Conservation (phyloP, 768 basidiomycete genomes). For the Russula olivacea region DNA sequence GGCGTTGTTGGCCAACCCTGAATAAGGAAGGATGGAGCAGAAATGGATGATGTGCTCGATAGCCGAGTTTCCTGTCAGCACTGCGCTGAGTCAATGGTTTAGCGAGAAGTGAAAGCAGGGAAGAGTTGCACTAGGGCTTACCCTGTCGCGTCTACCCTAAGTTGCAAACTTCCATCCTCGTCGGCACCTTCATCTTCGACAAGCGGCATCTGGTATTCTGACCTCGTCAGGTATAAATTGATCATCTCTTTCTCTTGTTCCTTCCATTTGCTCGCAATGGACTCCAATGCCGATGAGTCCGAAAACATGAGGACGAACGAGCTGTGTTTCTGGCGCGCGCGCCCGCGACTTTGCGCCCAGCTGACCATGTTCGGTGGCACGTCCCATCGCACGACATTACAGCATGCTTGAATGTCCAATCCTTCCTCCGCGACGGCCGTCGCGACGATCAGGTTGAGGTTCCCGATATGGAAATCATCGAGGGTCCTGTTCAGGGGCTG, state of each 20-base stretch:
- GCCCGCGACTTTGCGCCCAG: conserved; percentile 79
- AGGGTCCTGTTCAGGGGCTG: conserved; percentile 52
- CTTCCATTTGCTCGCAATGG: conserved; percentile 51
- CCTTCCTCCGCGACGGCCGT: conserved; percentile 86
- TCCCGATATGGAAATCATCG: conserved; percentile 57
- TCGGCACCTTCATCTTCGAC: conserved; percentile 19
- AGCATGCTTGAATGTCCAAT: conserved; percentile 76
- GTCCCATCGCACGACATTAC: conserved; percentile 80
- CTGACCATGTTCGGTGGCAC: conserved; percentile 69
- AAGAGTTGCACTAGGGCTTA: conserved; percentile 30
- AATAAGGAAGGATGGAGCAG: conserved; percentile 59
- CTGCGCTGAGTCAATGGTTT: conserved; percentile 43
- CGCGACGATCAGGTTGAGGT: conserved; percentile 65
- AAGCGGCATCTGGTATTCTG: conserved; percentile 23
- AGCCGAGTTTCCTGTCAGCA: conserved; percentile 64
- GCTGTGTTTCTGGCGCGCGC: conserved; percentile 63
- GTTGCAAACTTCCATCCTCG: conserved; percentile 37
- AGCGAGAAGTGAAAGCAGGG: not conserved
- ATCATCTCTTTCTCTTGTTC: conserved; percentile 56
- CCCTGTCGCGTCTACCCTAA: conserved; percentile 58
- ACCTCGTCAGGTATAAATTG: conserved; percentile 46
- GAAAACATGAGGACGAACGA: conserved; percentile 72
- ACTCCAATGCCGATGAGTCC: conserved; percentile 37
- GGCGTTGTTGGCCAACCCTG: conserved; percentile 43
- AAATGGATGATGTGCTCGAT: conserved; percentile 68